These are phyloP conservation scores for Cyberlindnera maritima DNA, from an alignment of 805 yeast genomes.

Conservation along the genomic window DNA sequence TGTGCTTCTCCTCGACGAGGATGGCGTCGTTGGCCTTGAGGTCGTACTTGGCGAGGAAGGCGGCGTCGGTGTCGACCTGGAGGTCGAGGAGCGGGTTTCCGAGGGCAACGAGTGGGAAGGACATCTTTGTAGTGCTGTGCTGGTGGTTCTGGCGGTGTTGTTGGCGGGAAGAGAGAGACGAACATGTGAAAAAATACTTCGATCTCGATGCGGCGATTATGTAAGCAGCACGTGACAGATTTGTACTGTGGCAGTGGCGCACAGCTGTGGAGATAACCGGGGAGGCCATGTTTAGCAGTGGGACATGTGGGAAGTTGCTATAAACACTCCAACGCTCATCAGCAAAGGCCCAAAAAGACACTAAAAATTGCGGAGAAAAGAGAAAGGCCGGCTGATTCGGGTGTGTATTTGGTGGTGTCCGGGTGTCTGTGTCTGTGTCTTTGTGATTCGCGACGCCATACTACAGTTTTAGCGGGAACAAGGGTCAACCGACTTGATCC, in stretches of 20 bases:
- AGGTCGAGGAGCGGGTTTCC: conserved; percentile 92
- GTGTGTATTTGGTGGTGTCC: no score
- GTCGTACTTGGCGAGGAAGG: conserved; percentile 73
- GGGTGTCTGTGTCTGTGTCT: no score
- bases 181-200: conserved; percentile 7
- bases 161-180: not conserved
- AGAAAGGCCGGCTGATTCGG: not conserved
- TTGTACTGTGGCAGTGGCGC: not conserved
- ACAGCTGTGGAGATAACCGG: not conserved
- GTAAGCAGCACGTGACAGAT: conserved; percentile 7
- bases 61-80: conserved; percentile 70
- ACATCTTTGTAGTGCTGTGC: conserved; percentile 35
- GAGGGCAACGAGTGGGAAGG: conserved; percentile 73
- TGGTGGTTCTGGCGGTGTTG: not conserved
- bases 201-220: not conserved
- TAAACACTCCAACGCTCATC: no score
- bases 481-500: no score
- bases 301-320: no score
- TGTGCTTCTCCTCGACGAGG: conserved; percentile 74
- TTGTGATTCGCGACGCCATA: no score
- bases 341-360: no score
- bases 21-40: conserved; percentile 94
- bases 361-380: no score
- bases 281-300: not conserved
- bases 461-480: no score